A percentile compares a stretch with the other conserved stretches of the same genome.
phyloP scores from a whole-genome alignment of 2,329 filamentous ascomycete species.

The Arthrobotrys musiformis region DNA sequence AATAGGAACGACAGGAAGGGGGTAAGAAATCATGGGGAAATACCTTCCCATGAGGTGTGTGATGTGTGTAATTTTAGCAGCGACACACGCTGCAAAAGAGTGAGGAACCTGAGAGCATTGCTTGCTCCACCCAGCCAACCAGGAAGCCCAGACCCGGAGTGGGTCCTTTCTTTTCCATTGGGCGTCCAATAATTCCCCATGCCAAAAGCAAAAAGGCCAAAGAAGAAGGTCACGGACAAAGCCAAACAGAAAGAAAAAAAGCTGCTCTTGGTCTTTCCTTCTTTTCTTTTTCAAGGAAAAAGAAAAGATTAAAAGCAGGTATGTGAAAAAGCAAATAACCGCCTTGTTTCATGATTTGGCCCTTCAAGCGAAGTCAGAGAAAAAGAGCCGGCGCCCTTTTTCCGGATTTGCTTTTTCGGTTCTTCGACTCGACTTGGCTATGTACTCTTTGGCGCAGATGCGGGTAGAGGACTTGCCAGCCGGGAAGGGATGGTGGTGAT shows the following conservation, averaged over 20 bases:
- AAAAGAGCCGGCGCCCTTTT: conserved; percentile 33
- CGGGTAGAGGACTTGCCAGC: conserved; percentile 43
- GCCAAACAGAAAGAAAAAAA: not conserved
- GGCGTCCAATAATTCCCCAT: conserved; percentile 13
- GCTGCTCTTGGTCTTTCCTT: conserved; percentile 3
- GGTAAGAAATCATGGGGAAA: conserved; percentile 19
- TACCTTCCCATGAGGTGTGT: conserved; percentile 15
- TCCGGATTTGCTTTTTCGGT: conserved; percentile 30
- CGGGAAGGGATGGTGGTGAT: conserved; percentile 26
- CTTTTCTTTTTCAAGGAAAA: conserved; percentile 3
- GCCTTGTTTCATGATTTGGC: conserved; percentile 54
- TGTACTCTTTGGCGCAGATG: conserved; percentile 40
- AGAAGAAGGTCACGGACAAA: conserved; percentile 36
- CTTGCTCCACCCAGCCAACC: conserved; percentile 37
- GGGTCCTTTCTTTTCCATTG: conserved; percentile 24
- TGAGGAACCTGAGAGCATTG: conserved; percentile 34
- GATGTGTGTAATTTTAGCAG: conserved; percentile 56
- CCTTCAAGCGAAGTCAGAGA: conserved; percentile 52
- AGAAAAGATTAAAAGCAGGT: too few relatives aligned
- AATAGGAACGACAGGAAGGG: conserved; percentile 34
- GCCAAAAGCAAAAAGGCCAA: conserved; percentile 25
- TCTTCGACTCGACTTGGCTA: not conserved
- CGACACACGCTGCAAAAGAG: conserved; percentile 30
- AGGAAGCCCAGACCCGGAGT: conserved; percentile 45
- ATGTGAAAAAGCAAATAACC: conserved; percentile 46